Evolutionary conservation across 2,329 filamentous ascomycete genomes (phyloP).

Genomic region (Coniella lustricola): DNA sequence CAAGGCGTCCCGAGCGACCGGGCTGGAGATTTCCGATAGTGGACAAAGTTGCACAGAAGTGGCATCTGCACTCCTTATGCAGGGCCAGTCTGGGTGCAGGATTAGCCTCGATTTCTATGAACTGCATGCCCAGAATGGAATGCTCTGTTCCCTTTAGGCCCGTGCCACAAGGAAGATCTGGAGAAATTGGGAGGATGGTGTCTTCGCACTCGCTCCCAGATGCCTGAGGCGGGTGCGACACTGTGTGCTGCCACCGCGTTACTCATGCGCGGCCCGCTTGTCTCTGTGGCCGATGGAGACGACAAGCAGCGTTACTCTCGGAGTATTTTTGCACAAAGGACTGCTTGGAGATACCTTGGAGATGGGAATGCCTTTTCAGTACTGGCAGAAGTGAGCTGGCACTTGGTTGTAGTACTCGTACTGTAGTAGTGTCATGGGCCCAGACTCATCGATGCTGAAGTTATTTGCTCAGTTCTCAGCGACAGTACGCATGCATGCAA

Average conservation of each 20-base stretch:
- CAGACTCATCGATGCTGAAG: too few species aligned
- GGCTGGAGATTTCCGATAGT: not conserved
- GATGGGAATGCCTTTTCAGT: too few species aligned
- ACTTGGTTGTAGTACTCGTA: too few species aligned
- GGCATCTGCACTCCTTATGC: slow-evolving; percentile 4
- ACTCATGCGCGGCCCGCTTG: too few species aligned
- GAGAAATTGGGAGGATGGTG: not conserved
- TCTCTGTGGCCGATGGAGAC: too few species aligned
- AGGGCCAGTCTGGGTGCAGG: not conserved
- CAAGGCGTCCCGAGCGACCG: slow-evolving; percentile 1
- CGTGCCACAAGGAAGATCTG: slow-evolving; percentile 4
- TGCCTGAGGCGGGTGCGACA: not conserved
- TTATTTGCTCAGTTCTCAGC: too few species aligned
- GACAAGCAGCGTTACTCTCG: too few species aligned
- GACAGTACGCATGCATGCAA: too few species aligned
- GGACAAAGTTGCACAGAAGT: not conserved
- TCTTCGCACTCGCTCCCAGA: not conserved
- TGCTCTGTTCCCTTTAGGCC: slow-evolving; percentile 4
- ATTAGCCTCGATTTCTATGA: slow-evolving; percentile 4
- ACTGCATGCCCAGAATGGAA: slow-evolving; percentile 10
- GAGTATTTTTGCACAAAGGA: too few species aligned
- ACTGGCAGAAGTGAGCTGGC: too few species aligned
- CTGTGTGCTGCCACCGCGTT: not conserved
- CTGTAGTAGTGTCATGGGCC: too few species aligned
- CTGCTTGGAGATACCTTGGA: too few species aligned